Conservation (phyloP, 495 filamentous ascomycete species). For the Talaromyces adpressus region DNA sequence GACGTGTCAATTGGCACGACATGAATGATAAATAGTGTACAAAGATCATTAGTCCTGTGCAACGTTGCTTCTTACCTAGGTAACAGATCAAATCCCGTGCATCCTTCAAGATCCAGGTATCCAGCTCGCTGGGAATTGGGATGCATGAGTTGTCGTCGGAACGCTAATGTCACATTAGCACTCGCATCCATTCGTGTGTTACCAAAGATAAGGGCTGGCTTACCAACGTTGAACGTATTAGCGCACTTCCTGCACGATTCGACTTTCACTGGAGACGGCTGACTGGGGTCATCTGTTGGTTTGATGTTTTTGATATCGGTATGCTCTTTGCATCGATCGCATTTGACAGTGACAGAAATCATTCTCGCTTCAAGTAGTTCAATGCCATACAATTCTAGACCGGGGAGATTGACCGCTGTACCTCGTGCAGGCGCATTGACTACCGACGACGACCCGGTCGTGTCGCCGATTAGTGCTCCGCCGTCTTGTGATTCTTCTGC, state of each 20-base stretch:
- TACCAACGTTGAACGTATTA: constrained; percentile 53
- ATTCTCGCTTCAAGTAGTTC: constrained; percentile 68
- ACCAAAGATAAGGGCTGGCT: not conserved
- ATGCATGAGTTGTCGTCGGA: constrained; percentile 72
- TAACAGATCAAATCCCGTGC: constrained; percentile 71
- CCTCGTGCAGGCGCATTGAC: constrained; percentile 48
- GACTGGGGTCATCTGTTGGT: constrained; percentile 32
- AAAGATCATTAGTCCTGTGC: not conserved
- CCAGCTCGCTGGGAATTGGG: constrained; percentile 68
- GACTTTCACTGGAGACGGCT: constrained; percentile 23
- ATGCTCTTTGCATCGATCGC: constrained; percentile 73
- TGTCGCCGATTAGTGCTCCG: constrained; percentile 23
- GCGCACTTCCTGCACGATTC: constrained; percentile 74
- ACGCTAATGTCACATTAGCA: constrained; percentile 35
- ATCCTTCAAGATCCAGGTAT: constrained; percentile 76
- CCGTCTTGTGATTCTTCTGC: constrained; percentile 44
- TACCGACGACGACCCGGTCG: constrained; percentile 11
- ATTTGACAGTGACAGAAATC: constrained; percentile 71
- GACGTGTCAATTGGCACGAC: not conserved
- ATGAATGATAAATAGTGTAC: not conserved
- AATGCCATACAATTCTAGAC: constrained; percentile 71
- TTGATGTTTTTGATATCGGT: constrained; percentile 66
- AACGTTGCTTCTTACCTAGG: constrained; percentile 48
- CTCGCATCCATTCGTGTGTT: not conserved
- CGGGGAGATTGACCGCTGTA: constrained; percentile 75